Conservation (phyloP, 805 yeast species). For the Teunomyces cretensis region DNA sequence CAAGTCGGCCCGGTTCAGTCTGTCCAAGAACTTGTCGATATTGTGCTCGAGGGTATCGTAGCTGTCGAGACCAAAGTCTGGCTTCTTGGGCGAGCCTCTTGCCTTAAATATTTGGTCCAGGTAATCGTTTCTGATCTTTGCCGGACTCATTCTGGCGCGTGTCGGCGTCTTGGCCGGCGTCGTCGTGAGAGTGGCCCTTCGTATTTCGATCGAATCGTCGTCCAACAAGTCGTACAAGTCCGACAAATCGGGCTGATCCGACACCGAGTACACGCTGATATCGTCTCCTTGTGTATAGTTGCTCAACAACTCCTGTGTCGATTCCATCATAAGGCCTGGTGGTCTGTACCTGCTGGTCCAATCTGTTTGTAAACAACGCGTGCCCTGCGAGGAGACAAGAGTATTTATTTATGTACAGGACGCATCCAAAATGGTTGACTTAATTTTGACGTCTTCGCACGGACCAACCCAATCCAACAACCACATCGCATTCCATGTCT, state of each 20-base stretch:
- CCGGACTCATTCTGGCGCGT: slow-evolving; percentile 1
- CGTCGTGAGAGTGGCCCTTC: slow-evolving; percentile 9
- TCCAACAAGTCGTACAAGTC: slow-evolving; percentile 14
- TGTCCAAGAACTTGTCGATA: slow-evolving; percentile 11
- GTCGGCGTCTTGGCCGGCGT: slow-evolving; percentile 14
- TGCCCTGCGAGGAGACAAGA: not conserved
- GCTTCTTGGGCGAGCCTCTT: slow-evolving; percentile 5
- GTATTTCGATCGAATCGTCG: slow-evolving; percentile 17
- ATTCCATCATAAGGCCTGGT: slow-evolving; percentile 2
- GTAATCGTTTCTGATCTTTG: slow-evolving; percentile 16
- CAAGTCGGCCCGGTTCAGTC: not conserved
- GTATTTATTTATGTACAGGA: not conserved
- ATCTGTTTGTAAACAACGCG: slow-evolving; percentile 8
- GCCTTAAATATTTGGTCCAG: slow-evolving; percentile 15
- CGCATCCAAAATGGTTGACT: not conserved
- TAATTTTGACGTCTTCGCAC: not conserved
- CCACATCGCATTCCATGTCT: no score
- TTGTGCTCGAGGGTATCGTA: slow-evolving; percentile 10
- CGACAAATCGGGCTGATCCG: slow-evolving; percentile 9
- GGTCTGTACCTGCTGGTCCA: not conserved
- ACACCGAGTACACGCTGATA: slow-evolving; percentile 16
- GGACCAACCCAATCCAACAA: not conserved
- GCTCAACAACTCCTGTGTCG: slow-evolving; percentile 14
- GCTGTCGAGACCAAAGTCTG: not conserved
- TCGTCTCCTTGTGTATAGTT: slow-evolving; percentile 13